Evolutionary conservation across 169 alveolate species (phyloP).

Genomic region (Besnoitia besnoiti): DNA sequence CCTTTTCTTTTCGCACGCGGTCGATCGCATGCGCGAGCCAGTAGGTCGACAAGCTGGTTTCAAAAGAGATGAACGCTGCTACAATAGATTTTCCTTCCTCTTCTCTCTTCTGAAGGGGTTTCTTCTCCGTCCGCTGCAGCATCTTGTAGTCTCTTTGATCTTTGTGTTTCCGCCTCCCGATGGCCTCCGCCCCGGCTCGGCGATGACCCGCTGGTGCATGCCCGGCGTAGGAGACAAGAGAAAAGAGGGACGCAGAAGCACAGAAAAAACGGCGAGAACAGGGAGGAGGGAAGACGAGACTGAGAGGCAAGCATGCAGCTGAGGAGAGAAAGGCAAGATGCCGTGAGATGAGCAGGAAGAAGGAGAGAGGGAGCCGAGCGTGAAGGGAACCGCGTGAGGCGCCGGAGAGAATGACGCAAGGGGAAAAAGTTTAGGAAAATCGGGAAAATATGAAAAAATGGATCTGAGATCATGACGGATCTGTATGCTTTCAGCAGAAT

Average conservation of each 20-base stretch:
- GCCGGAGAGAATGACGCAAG: no score
- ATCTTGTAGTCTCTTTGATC: neutral
- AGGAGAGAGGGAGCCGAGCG: neutral
- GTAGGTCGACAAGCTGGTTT: no score
- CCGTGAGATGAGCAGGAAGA: neutral
- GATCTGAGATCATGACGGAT: no score
- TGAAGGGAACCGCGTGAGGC: no score
- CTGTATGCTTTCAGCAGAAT: no score
- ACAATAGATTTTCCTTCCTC: neutral
- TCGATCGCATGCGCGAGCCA: no score
- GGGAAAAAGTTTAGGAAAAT: no score
- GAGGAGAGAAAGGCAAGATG: neutral
- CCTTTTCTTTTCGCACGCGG: no score
- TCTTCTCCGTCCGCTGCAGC: neutral
- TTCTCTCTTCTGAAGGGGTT: neutral
- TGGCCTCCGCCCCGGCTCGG: neutral
- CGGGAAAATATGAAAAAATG: no score
- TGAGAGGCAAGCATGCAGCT: neutral
- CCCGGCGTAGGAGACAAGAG: neutral
- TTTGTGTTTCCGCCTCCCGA: neutral
- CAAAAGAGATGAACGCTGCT: no score
- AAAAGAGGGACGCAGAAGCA: neutral
- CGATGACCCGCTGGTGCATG: neutral
- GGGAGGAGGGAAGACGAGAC: neutral
- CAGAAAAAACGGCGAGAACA: neutral